phyloP scores from a whole-genome alignment of 768 basidiomycete species.

The Boletus eberwhitei region DNA sequence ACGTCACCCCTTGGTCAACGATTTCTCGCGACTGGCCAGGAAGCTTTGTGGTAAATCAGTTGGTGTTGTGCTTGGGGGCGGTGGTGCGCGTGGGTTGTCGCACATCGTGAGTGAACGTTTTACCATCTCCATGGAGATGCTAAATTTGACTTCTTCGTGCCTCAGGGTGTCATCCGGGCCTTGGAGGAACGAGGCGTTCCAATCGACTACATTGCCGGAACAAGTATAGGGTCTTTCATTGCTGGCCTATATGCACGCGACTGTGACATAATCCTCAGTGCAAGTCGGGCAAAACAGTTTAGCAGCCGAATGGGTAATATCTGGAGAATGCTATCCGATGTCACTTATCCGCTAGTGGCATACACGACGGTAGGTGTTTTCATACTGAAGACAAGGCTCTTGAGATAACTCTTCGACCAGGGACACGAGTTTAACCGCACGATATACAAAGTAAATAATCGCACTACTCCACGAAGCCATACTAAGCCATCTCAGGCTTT shows the following conservation, averaged over 20 bases:
- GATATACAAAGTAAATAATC: slow-evolving; percentile 71
- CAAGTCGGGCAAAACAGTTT: slow-evolving; percentile 89
- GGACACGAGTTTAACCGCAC: slow-evolving; percentile 94
- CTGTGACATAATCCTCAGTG: slow-evolving; percentile 81
- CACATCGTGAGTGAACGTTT: slow-evolving; percentile 50
- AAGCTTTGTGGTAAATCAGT: slow-evolving; percentile 90
- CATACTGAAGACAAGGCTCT: not conserved
- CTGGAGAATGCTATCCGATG: slow-evolving; percentile 90
- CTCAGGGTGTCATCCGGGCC: slow-evolving; percentile 86
- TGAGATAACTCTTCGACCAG: slow-evolving; percentile 40
- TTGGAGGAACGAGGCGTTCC: slow-evolving; percentile 90
- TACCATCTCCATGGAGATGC: slow-evolving; percentile 8
- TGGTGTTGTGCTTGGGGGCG: slow-evolving; percentile 92
- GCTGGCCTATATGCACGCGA: slow-evolving; percentile 95
- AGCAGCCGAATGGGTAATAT: slow-evolving; percentile 89
- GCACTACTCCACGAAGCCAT: not conserved
- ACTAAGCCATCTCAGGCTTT: slow-evolving; percentile 56
- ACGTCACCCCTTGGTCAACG: slow-evolving; percentile 78
- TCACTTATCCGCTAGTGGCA: slow-evolving; percentile 75
- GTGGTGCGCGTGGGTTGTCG: slow-evolving; percentile 89
- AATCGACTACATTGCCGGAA: slow-evolving; percentile 92
- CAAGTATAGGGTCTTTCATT: slow-evolving; percentile 89
- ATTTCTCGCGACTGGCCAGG: slow-evolving; percentile 89
- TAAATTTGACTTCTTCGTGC: slow-evolving; percentile 5
- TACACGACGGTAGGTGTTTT: slow-evolving; percentile 60